Percentiles rank a stretch among this genome's conserved stretches.
Conservation (phyloP, 495 filamentous ascomycete species). For the Xylaria venustula region DNA sequence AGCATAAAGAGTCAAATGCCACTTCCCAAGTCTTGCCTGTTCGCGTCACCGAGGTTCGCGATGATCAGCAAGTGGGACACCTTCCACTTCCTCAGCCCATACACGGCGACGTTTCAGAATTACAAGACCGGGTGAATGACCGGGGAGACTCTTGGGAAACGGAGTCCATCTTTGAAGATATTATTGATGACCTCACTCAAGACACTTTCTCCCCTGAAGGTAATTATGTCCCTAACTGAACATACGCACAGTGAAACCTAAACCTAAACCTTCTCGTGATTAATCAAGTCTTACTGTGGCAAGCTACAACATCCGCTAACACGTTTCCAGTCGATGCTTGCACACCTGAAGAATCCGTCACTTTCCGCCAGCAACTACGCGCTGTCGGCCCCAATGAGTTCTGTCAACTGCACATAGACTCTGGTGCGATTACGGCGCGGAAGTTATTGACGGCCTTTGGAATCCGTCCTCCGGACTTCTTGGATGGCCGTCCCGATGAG, state of each 20-base stretch:
- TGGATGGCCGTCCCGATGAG: conserved; percentile 73
- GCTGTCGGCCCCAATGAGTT: conserved; percentile 75
- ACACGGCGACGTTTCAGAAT: conserved; percentile 34
- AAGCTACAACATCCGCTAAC: conserved; percentile 14
- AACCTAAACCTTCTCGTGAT: neutral
- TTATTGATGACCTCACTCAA: conserved; percentile 61
- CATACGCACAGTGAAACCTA: no score
- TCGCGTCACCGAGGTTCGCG: conserved; percentile 16
- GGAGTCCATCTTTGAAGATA: conserved; percentile 66
- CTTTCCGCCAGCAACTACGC: conserved; percentile 67
- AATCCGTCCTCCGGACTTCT: conserved; percentile 69
- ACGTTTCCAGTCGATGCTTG: conserved; percentile 56
- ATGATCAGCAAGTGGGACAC: conserved; percentile 28
- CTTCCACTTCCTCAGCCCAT: conserved; percentile 22
- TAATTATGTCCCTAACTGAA: conserved; percentile 34
- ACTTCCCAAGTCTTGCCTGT: neutral
- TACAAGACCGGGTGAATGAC: conserved; percentile 61
- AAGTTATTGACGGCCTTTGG: conserved; percentile 93
- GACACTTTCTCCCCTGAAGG: conserved; percentile 59
- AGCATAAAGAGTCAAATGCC: neutral
- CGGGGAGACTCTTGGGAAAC: conserved; percentile 65
- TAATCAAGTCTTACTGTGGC: neutral
- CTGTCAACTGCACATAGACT: conserved; percentile 67
- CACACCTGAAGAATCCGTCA: conserved; percentile 68
- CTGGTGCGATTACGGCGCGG: conserved; percentile 67